Conservation (phyloP, 495 filamentous ascomycete genomes). For the Aspergillus haitiensis region DNA sequence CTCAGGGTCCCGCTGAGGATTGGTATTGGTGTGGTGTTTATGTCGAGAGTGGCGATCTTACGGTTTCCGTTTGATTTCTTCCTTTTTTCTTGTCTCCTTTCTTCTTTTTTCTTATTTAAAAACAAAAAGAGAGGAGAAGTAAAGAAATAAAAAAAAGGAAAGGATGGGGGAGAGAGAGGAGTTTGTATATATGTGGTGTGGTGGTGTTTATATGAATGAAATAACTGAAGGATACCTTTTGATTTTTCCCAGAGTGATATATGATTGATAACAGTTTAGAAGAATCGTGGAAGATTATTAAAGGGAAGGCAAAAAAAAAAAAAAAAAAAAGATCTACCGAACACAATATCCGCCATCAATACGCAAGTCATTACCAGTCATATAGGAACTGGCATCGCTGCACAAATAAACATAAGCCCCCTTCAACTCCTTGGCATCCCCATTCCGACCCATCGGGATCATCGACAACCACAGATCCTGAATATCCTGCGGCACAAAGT, state of each 20-base stretch:
- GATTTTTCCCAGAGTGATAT: no score
- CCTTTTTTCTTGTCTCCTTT: not conserved
- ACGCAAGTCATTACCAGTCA: slow-evolving; percentile 73
- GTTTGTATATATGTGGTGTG: no score
- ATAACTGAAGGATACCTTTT: no score
- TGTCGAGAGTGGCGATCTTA: slow-evolving; percentile 54
- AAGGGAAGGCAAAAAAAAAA: not conserved
- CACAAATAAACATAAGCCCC: slow-evolving; percentile 77
- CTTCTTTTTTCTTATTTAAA: not conserved
- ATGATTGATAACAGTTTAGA: no score
- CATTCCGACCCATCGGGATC: slow-evolving; percentile 75
- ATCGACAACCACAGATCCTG: slow-evolving; percentile 71
- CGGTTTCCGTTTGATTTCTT: slow-evolving; percentile 3
- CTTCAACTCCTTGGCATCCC: slow-evolving; percentile 80
- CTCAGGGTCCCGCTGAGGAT: slow-evolving; percentile 58
- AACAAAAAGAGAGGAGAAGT: not conserved
- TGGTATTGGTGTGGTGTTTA: slow-evolving; percentile 75
- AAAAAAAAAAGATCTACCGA: slow-evolving; percentile 32
- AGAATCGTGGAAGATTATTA: not conserved
- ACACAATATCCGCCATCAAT: slow-evolving; percentile 66
- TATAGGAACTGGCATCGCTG: slow-evolving; percentile 78
- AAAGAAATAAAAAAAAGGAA: not conserved
- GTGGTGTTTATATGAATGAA: no score
- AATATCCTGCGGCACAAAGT: slow-evolving; percentile 69
- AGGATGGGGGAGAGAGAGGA: not conserved